These are phyloP conservation scores for Diplodia seriata DNA, from an alignment of 2,329 filamentous ascomycete genomes.

Conservation along the genomic window DNA sequence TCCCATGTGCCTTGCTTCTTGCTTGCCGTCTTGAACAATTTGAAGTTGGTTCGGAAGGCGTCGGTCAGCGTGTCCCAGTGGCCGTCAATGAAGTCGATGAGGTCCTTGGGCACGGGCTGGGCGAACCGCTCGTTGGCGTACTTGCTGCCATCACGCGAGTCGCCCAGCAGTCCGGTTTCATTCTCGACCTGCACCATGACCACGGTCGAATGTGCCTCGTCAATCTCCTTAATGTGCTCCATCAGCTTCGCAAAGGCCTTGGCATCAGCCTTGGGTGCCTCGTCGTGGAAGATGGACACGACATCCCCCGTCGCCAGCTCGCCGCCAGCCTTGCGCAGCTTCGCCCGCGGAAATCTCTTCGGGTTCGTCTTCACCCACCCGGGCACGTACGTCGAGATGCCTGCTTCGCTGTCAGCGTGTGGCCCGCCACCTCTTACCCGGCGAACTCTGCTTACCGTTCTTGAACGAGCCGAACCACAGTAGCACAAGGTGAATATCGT, in stretches of 20 bases:
- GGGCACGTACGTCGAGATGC: constrained; percentile 49
- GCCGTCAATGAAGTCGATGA: constrained; percentile 43
- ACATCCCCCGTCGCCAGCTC: constrained; percentile 43
- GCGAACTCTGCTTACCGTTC: constrained; percentile 47
- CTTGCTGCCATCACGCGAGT: constrained; percentile 57
- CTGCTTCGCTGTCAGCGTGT: constrained; percentile 32
- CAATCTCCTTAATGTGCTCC: constrained; percentile 53
- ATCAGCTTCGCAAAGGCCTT: constrained; percentile 51
- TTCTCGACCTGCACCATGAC: constrained; percentile 67
- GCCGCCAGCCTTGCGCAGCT: constrained; percentile 41
- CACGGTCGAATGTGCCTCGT: constrained; percentile 57
- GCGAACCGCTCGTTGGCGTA: constrained; percentile 53
- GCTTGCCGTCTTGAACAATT: constrained; percentile 38
- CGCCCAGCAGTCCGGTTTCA: constrained; percentile 60
- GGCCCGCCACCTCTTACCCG: constrained; percentile 28
- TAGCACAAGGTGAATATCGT: constrained; percentile 51
- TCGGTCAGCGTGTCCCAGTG: constrained; percentile 34
- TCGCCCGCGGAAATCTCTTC: constrained; percentile 43
- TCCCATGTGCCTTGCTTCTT: constrained; percentile 45
- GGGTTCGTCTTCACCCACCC: constrained; percentile 48
- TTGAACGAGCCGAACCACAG: constrained; percentile 60
- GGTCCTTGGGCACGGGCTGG: constrained; percentile 46
- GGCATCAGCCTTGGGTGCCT: constrained; percentile 47
- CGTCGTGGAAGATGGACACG: constrained; percentile 49
- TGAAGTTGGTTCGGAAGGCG: constrained; percentile 40